Evolutionary conservation across 306 rosid genomes (phyloP).

Genomic region (Cicer arietinum): DNA sequence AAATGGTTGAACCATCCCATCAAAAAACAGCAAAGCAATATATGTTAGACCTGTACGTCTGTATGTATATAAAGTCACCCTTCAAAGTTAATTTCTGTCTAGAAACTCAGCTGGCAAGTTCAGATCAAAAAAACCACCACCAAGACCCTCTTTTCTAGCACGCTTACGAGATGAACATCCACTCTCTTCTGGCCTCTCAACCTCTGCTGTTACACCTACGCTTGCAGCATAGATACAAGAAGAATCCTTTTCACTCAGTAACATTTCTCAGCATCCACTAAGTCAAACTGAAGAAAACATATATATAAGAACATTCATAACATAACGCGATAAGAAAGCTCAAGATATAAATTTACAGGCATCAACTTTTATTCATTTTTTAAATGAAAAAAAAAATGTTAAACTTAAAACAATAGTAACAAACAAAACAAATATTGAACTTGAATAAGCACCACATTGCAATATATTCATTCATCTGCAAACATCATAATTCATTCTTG

Average conservation of each 20-base stretch:
- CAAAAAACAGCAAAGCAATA: slow-evolving; percentile 54
- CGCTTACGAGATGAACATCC: slow-evolving; percentile 77
- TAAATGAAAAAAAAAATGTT: slow-evolving; percentile 1
- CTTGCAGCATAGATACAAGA: slow-evolving; percentile 55
- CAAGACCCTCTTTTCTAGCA: slow-evolving; percentile 67
- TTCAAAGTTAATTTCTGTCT: slow-evolving; percentile 76
- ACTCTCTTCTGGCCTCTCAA: slow-evolving; percentile 66
- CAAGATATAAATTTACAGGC: slow-evolving; percentile 4
- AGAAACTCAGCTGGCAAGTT: slow-evolving; percentile 91
- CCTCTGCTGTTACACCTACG: slow-evolving; percentile 70
- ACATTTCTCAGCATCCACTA: slow-evolving; percentile 53
- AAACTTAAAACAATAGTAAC: background rate
- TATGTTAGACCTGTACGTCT: slow-evolving; percentile 76
- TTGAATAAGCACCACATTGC: background rate
- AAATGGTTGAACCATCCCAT: slow-evolving; percentile 51
- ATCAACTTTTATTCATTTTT: slow-evolving; percentile 10
- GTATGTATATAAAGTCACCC: slow-evolving; percentile 53
- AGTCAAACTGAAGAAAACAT: slow-evolving; percentile 51
- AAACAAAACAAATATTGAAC: slow-evolving; percentile 17
- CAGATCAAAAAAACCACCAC: slow-evolving; percentile 79
- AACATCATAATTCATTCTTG: background rate
- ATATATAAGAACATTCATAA: slow-evolving; percentile 44
- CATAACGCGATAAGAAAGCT: slow-evolving; percentile 27
- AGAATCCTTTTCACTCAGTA: slow-evolving; percentile 55
- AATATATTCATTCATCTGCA: slow-evolving; percentile 23